Base-by-base conservation (phyloP, 2,329 filamentous ascomycete species). In the Parascedosporium putredinis region DNA sequence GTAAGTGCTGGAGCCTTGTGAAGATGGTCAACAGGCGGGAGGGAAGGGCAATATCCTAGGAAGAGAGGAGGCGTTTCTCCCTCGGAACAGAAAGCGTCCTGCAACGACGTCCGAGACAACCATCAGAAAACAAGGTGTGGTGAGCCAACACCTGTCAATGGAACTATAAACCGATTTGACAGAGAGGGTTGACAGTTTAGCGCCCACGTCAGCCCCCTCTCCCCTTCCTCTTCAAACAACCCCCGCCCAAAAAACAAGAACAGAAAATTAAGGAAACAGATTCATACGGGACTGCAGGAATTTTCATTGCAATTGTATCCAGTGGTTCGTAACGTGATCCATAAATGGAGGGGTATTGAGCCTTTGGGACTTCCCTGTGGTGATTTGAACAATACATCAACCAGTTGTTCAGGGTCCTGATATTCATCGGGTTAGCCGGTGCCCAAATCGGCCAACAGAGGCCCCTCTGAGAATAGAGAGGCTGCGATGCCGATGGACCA, bases 101-200 rank as follows among this genome's bases (percentile, higher is more conserved):
- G n/a, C n/a, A n/a, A n/a, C n/a, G n/a, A 42, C 23, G 18, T 42
- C 38, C 38, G 38, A 42, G 38, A 42, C 38, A 23, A 10, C 10
- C 18, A 20, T 42, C 38, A 20, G 12, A 23, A 42, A 42, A 42
- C 38, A 42, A 42, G 38, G 38, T 42, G 38, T 42, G 38, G 38
- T 42, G 38, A 20, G 18, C 38, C 38, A 22, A 20, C 20, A 20
- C 38, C 38, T 42, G 38, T 42, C 38, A 42, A 10, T 42, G 38
- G 38, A 42, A 42, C 16, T 42, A 42, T 42, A 42, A 42, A 42
- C 38, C 8, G 38, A 14, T 22, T 36, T 42, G 38, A 20, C 38
- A 42, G 38, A 42, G 38, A 20, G 38, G 16, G 38, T 20, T 18
- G 20, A 42, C 38, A 22, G 23, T 16, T 20, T 42, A 42, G 38